Base-by-base conservation (phyloP, 306 rosid species). In the Malus asiatica region DNA sequence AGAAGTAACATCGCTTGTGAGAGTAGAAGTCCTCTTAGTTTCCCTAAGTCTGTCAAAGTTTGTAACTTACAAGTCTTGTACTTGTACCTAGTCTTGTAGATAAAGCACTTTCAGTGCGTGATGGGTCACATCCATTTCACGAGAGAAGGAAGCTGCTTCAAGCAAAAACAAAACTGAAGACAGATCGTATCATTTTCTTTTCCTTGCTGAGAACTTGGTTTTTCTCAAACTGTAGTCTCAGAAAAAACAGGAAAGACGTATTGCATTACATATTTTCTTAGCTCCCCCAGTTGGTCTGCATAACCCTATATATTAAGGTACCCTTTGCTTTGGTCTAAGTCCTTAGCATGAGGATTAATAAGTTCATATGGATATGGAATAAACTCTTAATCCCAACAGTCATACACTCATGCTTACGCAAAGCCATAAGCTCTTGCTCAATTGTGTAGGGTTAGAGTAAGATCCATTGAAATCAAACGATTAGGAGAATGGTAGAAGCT, bases 141-240 rank as follows among this genome's bases (percentile, higher is more conserved):
- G n/a, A 59, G 20, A 59, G 67, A 73, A 73, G 20, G 53, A 59
- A 38, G 68, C 40, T 40, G 68, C 76, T 73, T 73, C 55, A 72
- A 72, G 76, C 67, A 33, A 72, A 2, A 7, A 63, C 8, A 29
- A 29, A 16, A 30, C 33, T 11, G 15, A 62, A 63, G 68, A 16
- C 20, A 27, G 23, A n/a, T 8, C 3, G 25, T 25, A 58, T 3
- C 11, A 22, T 22, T 58, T 10, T 58, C 63, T 58, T 58, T 20
- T 38, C 42, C 14, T 22, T 22, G 63, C 63, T 22, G 29, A 58
- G 63, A 10, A 58, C 15, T 58, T 1, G 22, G 6, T 3, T 58
- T 58, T n/a, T 58, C 59, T 22, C 63, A 0, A 57, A 6, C 10
- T 1, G 7, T 6, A 52, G 19, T 7, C 42, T 35, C 19, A 19